Base-by-base conservation (phyloP, 1,284 basidiomycete genomes). In the Amylostereum areolatum region DNA sequence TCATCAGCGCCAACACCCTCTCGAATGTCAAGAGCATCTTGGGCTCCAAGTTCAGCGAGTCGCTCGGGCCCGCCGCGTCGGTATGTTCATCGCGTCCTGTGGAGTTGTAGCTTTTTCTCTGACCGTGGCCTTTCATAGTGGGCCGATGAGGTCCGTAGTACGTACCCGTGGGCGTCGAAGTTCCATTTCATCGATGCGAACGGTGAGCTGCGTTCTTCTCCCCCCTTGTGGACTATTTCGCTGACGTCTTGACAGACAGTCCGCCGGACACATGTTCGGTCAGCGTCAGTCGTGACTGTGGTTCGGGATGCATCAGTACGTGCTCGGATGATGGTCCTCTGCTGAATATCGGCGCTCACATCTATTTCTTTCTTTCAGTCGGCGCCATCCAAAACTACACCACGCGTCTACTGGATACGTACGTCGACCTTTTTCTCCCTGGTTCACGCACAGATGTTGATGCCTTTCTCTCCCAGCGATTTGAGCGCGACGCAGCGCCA, bases 361-460 rank as follows among this genome's bases (percentile, higher is more conserved):
- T 24, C 32, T 29, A 28, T 24, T 45, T 29, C 45, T 28, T 12
- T 10, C 41, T 24, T 41, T 10, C 46, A 77, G 75, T 78, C 49
- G 69, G 66, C 41, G 77, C 77, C 12, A 78, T 78, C 51, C 73
- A 77, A 3, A 80, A 79, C 60, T 79, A 79, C 54, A 80, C 77
- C 1, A 65, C 62, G 11, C 71, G 75, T n/a, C 68, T 78, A 3
- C 63, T 70, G 8, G 62, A 74, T 45, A 69, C 70, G 3, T 64
- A 33, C 32, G 54, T 35, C 5, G 12, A 12, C 11, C 2, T 25
- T 3, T 39, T 12, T 35, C 3, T 29, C 8, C 25, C 41, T 18
- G 6, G 7, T 25, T 1, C 41, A 11, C 7, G 30, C 7, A 7
- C 7, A 25, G 1, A 18, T 18, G 18, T 18, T 18, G 18, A 24